Evolutionary conservation across 2,329 filamentous ascomycete genomes (phyloP).

Genomic region (Ophiostoma novo-ulmi): DNA sequence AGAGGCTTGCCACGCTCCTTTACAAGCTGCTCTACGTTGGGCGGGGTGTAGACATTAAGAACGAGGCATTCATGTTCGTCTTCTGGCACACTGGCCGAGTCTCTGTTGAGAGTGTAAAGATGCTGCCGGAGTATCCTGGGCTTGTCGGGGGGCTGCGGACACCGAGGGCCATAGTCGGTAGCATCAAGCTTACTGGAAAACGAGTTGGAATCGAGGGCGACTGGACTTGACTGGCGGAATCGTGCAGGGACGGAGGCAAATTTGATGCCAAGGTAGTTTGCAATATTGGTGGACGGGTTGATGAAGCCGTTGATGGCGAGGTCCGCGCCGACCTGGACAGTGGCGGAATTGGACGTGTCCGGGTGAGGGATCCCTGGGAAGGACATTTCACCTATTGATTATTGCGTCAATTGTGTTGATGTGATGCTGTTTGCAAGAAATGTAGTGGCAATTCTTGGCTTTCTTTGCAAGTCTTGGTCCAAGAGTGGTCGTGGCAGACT

Average conservation of each 20-base stretch:
- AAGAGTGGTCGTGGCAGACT: background rate
- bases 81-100: conserved; percentile 15
- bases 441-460: background rate
- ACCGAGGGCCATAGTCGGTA: conserved; percentile 22
- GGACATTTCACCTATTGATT: background rate
- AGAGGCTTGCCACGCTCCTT: background rate
- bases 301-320: conserved; percentile 20
- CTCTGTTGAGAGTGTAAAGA: conserved; percentile 16
- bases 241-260: conserved; percentile 21
- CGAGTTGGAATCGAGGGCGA: background rate
- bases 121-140: conserved; percentile 19
- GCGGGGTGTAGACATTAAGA: conserved; percentile 19
- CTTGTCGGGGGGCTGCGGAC: conserved; percentile 21
- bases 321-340: background rate
- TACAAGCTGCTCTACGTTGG: background rate
- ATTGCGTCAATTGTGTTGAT: background rate
- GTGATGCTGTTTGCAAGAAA: background rate
- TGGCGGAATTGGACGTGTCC: conserved; percentile 3
- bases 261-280: conserved; percentile 24
- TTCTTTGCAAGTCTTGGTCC: background rate
- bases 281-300: conserved; percentile 20
- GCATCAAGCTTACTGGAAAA: conserved; percentile 18
- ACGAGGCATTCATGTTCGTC: conserved; percentile 22
- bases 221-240: conserved; percentile 19
- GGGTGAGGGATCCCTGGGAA: background rate